Conservation (phyloP, 495 filamentous ascomycete genomes). For the Barbatosphaeria neglecta region DNA sequence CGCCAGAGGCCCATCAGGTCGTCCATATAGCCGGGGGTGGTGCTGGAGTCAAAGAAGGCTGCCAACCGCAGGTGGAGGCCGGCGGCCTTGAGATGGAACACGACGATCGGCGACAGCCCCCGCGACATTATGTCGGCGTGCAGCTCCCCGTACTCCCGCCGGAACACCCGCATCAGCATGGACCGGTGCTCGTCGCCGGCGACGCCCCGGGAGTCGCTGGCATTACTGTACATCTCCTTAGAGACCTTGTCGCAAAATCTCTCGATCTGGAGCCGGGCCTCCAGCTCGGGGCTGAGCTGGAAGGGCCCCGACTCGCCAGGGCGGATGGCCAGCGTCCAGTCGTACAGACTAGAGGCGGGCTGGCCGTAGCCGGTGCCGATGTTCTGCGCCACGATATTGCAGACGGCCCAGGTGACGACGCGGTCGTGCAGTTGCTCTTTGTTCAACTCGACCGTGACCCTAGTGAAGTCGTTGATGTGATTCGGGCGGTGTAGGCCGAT, state of each 20-base stretch:
- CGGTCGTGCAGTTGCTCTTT: conserved; percentile 78
- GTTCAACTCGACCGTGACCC: conserved; percentile 68
- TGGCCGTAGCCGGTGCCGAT: conserved; percentile 87
- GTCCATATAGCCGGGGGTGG: conserved; percentile 59
- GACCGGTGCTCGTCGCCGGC: conserved; percentile 58
- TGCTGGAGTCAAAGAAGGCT: conserved; percentile 78
- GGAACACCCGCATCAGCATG: conserved; percentile 50
- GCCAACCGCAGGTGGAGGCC: conserved; percentile 74
- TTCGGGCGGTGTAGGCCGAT: conserved; percentile 83
- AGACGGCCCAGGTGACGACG: conserved; percentile 81
- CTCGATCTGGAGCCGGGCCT: conserved; percentile 64
- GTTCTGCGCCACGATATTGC: conserved; percentile 87
- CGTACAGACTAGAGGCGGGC: conserved; percentile 77
- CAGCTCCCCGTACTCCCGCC: conserved; percentile 43
- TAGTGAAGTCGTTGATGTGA: conserved; percentile 81
- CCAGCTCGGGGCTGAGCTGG: conserved; percentile 53
- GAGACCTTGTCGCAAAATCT: conserved; percentile 80
- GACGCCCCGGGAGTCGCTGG: conserved; percentile 60
- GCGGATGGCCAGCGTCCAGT: conserved; percentile 64
- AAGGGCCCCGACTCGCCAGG: conserved; percentile 54
- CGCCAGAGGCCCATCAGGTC: conserved; percentile 70
- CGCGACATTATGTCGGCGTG: conserved; percentile 39
- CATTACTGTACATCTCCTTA: conserved; percentile 71
- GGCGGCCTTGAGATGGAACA: conserved; percentile 66
- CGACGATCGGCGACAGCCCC: conserved; percentile 45